Evolutionary conservation across 2,329 filamentous ascomycete species (phyloP), one percentile per base, ranked within the genome.

Genomic region (Paramyrothecium roridum): DNA sequence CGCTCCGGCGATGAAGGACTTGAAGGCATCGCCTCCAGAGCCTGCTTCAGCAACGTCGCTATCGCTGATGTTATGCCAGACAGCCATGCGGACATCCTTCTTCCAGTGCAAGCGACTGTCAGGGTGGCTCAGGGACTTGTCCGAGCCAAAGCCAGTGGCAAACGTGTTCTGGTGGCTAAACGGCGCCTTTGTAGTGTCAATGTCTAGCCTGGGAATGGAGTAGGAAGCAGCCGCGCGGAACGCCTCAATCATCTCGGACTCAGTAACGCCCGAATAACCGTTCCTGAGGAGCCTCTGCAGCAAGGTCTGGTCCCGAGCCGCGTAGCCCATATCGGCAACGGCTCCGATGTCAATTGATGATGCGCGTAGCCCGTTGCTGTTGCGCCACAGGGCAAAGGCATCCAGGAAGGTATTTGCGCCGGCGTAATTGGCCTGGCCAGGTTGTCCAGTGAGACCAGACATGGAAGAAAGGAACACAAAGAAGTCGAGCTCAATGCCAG

Each of bases 21-120:
- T 16, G 13, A 43, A 43, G 13, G 37, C n/a, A 43, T 43, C 37
- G 37, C 13, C 37, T 17, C n/a, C 37, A 43, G 37, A 43, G n/a
- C 37, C 37, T 17, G 37, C 37, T 8, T 19, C 37, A 13, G 37
- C 13, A 6, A 16, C 37, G 12, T 19, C n/a, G 12, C 37, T 43
- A 13, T 19, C n/a, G n/a, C 37, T 43, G 6, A 43, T 19, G 53
- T 57, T 61, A 46, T 58, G 57, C 17, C 60, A 61, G 20, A 57
- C 52, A 3, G 56, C 61, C 54, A 66, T 60, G 21, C 65, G 61
- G 2, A 53, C 34, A 17, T 67, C 65, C 26, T 53, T 57, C 2
- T 57, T 54, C 64, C 61, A 65, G 13, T 56, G 50, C 2, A 55
- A 49, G 6, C 56, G 52, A 33, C 55, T 67, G 21, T 49, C 23